Base-by-base conservation (phyloP, 1,284 basidiomycete genomes). In the Ganoderma multipileum region DNA sequence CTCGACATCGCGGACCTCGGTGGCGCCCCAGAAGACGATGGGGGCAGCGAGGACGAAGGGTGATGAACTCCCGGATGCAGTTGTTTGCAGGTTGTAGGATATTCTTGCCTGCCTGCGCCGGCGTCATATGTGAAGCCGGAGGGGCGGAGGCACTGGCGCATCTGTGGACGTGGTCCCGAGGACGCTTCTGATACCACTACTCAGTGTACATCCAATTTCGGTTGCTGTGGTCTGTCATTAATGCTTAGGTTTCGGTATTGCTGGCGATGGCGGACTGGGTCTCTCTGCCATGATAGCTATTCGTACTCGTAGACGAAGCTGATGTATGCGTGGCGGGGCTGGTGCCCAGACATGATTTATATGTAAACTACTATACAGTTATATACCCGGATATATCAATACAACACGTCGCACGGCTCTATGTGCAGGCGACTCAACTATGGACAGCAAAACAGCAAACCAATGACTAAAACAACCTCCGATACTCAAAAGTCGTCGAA, bases 1-100 rank as follows among this genome's bases (percentile, higher is more conserved):
- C 58, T 79, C 75, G 82, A 83, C 55, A 78, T 79, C 38, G 79
- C 84, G 52, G 86, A 83, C 33, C 83, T 84, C 47, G 86, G 83
- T 2, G 85, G 84, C 3, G 85, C 83, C 0, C 87, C 84, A 30
- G 80, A 77, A 47, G 79, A 77, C 9, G 72, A 67, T 7, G 65
- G 70, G 14, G 74, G 68, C 12, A 73, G 73, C 61, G 72, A 72
- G 41, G 75, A 76, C 39, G 73, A 72, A 44, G 70, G 70, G 38
- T 71, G 66, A 62, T 33, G 9, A 28, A 26, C n/a, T 26, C 30
- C 47, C 11, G 23, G 47, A 23, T 26, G 47, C 23, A 14, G 4
- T 26, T 50, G 52, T 8, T 20, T 12, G 38, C 30, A 20, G 18
- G 33, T 26, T 26, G 57, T 33, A 59, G 57, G 58, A 16, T 60